Percentiles rank a stretch among this genome's conserved stretches.
Evolutionary conservation across 2,329 filamentous ascomycete genomes (phyloP).

Genomic region (Pseudopithomyces maydicus): DNA sequence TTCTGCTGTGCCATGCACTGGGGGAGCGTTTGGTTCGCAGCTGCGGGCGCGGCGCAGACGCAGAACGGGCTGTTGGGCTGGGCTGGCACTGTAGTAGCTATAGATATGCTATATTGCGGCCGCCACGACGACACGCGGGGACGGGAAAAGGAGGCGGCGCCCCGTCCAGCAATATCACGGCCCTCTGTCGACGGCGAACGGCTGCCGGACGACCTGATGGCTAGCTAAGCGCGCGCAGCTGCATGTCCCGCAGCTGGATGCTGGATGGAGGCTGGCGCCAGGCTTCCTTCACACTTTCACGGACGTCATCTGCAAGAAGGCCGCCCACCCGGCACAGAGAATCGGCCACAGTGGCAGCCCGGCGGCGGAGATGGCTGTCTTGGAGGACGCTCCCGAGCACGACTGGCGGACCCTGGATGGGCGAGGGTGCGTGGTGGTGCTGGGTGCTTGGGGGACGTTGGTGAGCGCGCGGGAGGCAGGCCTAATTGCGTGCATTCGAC

Average conservation of each 20-base stretch:
- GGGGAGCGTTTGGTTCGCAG: constrained; percentile 1
- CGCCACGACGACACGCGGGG: constrained; percentile 23
- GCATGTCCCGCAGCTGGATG: constrained; percentile 7
- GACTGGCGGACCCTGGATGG: constrained; percentile 7
- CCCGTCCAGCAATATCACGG: constrained; percentile 5
- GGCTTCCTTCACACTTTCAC: neutral
- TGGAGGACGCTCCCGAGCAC: constrained; percentile 5
- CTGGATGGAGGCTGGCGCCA: constrained; percentile 5
- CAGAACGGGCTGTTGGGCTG: constrained; percentile 2
- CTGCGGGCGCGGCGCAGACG: neutral
- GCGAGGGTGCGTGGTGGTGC: too few species aligned
- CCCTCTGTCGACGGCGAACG: constrained; percentile 12
- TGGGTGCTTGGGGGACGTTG: constrained; percentile 15
- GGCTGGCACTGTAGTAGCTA: neutral
- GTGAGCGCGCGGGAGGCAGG: constrained; percentile 18
- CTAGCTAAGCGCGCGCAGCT: constrained; percentile 15
- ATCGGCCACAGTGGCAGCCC: neutral
- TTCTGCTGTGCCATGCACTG: constrained; percentile 3
- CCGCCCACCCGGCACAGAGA: constrained; percentile 3
- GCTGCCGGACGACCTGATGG: constrained; percentile 24
- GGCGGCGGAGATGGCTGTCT: neutral
- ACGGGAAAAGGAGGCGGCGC: constrained; percentile 21
- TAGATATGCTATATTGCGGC: neutral
- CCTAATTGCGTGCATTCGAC: constrained; percentile 38
- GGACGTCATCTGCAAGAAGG: constrained; percentile 7